Evolutionary conservation across 2,329 filamentous ascomycete genomes (phyloP), one percentile per base, ranked within the genome.

Genomic region (Xylaria sp.): DNA sequence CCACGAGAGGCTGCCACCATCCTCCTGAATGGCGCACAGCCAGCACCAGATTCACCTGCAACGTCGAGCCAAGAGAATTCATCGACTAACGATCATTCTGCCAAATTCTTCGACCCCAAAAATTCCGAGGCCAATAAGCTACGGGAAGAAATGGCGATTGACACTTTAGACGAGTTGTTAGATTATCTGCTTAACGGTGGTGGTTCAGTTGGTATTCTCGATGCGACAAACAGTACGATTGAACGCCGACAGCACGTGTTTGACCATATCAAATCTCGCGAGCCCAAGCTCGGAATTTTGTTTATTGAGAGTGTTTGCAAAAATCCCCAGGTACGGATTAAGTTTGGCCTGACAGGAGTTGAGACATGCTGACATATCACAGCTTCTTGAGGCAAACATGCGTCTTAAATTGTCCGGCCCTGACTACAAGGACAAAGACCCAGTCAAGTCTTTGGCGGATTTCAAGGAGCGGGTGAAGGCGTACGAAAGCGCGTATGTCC

Each of bases 181-280:
- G 92, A 97, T 74, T 99, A 97, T 79, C 89, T 99, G 11, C 84
- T 98, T 40, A 85, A 90, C 28, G 86, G 90, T 63, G 93, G 92
- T 33, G 96, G 96, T 56, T 93, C 94, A 36, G 93, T 98, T 10
- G 96, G 96, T 44, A 98, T 99, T 71, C 88, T 99, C 13, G 96
- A 99, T 81, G 96, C 96, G 7, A 99, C 96, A 7, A 99, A 99
- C 83, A 97, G 94, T 82, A 99, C 96, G 0, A 86, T 97, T 59
- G 88, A 93, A 71, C 91, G 96, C 44, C 89, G 96, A 59, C 90
- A 95, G 80, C 87, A 92, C 31, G 88, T 99, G 64, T 93, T 97
- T 75, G 88, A 95, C 69, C 92, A 89, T 73, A 93, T 98, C 76
- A 92, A 93, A 75, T 83, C 90, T 61, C 88, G 93, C 61, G 95